A percentile compares a stretch with the other conserved stretches of the same genome.
phyloP scores from a whole-genome alignment of 2,329 filamentous ascomycete species.

The Neurospora sp. region DNA sequence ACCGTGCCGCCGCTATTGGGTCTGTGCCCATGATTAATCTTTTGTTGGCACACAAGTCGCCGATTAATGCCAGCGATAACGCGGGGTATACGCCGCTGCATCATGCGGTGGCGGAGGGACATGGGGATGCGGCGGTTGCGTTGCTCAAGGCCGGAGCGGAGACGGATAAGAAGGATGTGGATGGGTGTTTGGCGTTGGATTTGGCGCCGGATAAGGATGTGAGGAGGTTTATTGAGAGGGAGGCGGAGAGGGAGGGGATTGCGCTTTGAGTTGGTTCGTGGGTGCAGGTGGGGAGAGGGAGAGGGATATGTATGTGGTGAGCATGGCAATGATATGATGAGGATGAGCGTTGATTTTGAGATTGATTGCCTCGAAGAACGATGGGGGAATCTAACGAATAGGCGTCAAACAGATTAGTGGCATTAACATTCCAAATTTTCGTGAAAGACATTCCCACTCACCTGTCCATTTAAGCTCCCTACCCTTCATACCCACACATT shows the following conservation, averaged over 20 bases:
- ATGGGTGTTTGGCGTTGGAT: conserved; percentile 65
- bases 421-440: neutral
- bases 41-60: conserved; percentile 66
- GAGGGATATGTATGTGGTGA: neutral
- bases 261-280: neutral
- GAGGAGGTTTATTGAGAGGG: conserved; percentile 17
- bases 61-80: conserved; percentile 72
- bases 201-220: conserved; percentile 81
- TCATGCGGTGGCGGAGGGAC: conserved; percentile 70
- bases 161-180: conserved; percentile 61
- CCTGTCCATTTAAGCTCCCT: neutral
- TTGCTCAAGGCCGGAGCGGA: conserved; percentile 81
- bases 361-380: neutral
- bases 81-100: conserved; percentile 85
- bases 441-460: neutral
- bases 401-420: neutral
- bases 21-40: conserved; percentile 79
- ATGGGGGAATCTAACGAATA: neutral
- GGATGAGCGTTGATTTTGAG: neutral
- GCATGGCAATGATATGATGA: neutral
- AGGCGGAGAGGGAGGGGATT: conserved; percentile 5
- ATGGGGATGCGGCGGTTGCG: conserved; percentile 73
- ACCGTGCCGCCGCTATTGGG: conserved; percentile 84
- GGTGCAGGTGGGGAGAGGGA: neutral
- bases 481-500: neutral